These are phyloP conservation scores for Casuarina cunninghamiana DNA, from an alignment of 306 rosid species.

Conservation along the genomic window DNA sequence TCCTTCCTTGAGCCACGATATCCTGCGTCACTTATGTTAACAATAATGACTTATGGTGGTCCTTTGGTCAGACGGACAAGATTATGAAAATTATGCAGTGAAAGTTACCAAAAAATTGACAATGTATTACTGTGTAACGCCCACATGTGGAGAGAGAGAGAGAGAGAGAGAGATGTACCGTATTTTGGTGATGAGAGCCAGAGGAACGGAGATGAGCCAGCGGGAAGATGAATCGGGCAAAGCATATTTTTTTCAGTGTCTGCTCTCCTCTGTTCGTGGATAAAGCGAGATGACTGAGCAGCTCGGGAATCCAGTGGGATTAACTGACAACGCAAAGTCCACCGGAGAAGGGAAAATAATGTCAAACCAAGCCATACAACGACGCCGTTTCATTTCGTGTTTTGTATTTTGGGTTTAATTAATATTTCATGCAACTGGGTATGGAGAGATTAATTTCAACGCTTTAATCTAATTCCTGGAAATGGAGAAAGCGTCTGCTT, in stretches of 20 bases:
- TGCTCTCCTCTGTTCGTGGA: not conserved
- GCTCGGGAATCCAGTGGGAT: not conserved
- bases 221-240: constrained; percentile 29
- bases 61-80: not conserved
- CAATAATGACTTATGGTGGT: not conserved
- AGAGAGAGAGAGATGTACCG: constrained; percentile 32
- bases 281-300: not conserved
- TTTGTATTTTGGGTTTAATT: too few relatives aligned
- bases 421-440: too few relatives aligned
- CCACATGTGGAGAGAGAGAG: not conserved
- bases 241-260: constrained; percentile 26
- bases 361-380: not conserved
- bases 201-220: constrained; percentile 26
- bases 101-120: not conserved
- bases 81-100: not conserved
- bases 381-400: not conserved
- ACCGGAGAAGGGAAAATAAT: not conserved
- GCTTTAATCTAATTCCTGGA: too few relatives aligned
- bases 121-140: not conserved
- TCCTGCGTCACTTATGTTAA: constrained; percentile 19
- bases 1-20: constrained; percentile 12
- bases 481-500: too few relatives aligned
- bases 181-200: constrained; percentile 18
- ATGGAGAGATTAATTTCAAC: too few relatives aligned
- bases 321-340: not conserved